Conservation (phyloP, 805 yeast genomes). For the Wickerhamiella occidentalis region DNA sequence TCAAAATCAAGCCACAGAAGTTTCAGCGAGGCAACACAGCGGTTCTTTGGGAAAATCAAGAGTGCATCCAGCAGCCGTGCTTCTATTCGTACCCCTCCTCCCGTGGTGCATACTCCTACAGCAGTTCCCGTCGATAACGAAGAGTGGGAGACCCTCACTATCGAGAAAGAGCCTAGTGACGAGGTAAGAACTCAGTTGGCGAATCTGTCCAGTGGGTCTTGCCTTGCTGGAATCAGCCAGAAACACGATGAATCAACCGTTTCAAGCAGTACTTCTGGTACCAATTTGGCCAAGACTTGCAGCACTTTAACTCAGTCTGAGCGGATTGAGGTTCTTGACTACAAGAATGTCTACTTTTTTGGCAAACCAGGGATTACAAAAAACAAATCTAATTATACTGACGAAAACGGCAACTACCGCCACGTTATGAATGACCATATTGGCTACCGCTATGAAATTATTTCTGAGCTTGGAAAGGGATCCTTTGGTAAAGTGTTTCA, state of each 20-base stretch:
- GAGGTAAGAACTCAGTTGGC: conserved; percentile 11
- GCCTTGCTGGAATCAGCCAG: conserved; percentile 1
- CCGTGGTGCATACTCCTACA: background rate
- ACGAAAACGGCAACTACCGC: conserved; percentile 48
- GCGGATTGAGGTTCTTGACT: conserved; percentile 45
- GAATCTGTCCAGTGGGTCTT: background rate
- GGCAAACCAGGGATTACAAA: conserved; percentile 29
- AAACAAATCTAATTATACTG: conserved; percentile 28
- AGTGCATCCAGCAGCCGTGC: conserved; percentile 6
- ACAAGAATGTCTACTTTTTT: conserved; percentile 38
- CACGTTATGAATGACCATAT: conserved; percentile 54
- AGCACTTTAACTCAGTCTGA: conserved; percentile 40
- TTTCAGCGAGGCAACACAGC: conserved; percentile 7
- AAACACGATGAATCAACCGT: background rate
- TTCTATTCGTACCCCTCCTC: background rate
- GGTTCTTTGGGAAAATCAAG: conserved; percentile 2
- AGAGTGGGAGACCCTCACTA: conserved; percentile 11
- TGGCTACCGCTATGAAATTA: conserved; percentile 57
- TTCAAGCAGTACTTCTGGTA: conserved; percentile 17
- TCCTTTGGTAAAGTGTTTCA: conserved; percentile 67
- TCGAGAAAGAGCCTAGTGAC: conserved; percentile 16
- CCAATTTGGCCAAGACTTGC: conserved; percentile 16
- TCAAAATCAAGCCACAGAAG: conserved; percentile 6
- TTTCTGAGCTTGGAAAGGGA: conserved; percentile 55
- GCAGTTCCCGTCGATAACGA: background rate